Conservation (phyloP, 805 yeast genomes). For the Saccharomycopsis fermentans region DNA sequence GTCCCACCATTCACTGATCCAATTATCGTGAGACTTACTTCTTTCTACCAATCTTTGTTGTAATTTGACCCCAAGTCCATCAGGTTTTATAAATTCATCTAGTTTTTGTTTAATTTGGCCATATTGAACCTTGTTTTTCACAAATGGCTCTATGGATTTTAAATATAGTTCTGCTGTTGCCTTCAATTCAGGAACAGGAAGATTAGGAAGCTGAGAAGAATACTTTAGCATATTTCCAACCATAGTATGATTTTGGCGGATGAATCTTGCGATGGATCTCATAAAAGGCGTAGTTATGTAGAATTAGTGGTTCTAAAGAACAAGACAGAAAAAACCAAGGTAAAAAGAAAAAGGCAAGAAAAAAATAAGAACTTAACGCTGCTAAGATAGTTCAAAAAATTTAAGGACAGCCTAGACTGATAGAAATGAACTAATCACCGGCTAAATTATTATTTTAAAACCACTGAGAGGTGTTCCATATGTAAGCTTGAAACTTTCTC, state of each 20-base stretch:
- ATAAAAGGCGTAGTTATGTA: not conserved
- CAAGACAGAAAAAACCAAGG: not conserved
- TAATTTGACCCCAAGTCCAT: constrained; percentile 56
- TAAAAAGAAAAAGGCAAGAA: not conserved
- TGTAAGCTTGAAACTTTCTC: too few relatives aligned
- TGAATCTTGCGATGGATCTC: not conserved
- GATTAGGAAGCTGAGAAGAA: constrained; percentile 66
- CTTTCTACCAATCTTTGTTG: constrained; percentile 55
- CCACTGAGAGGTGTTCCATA: too few relatives aligned
- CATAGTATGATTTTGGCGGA: constrained; percentile 1
- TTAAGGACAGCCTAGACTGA: too few relatives aligned
- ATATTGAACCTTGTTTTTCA: constrained; percentile 40
- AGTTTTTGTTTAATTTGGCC: constrained; percentile 46
- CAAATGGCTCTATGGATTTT: constrained; percentile 61
- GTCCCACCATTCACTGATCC: constrained; percentile 93
- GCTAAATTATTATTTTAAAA: too few relatives aligned
- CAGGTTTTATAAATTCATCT: constrained; percentile 50
- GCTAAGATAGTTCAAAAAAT: too few relatives aligned
- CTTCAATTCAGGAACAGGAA: constrained; percentile 79
- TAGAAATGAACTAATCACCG: too few relatives aligned
- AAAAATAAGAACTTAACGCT: not conserved
- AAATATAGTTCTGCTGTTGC: constrained; percentile 64
- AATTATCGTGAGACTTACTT: constrained; percentile 56
- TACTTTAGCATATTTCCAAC: constrained; percentile 46
- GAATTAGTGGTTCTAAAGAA: too few relatives aligned